Base-by-base conservation (phyloP, 2,329 filamentous ascomycete species). In the Sporothrix variecibatus region DNA sequence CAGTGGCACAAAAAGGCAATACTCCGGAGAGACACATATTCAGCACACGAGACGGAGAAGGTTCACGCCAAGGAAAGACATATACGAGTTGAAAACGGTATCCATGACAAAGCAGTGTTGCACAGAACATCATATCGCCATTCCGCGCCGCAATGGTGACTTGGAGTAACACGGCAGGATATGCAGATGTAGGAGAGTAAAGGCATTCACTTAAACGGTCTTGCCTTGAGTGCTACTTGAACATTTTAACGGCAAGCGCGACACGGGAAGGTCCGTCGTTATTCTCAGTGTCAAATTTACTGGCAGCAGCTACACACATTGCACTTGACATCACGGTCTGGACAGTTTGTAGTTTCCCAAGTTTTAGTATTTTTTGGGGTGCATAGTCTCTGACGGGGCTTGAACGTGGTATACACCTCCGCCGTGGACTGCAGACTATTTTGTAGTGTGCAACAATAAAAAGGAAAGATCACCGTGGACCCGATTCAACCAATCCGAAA, bases 291-390 rank as follows among this genome's bases (percentile, higher is more conserved):
- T 43, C 5, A 11, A 43, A 6, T 2, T 43, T 12, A 43, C 5
- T 8, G 2, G 40, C 9, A 53, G 51, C 51, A 26, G 5, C 12
- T 64, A n/a, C 34, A 31, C 40, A 26, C 17, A 38, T 53, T 17
- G 26, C 43, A 31, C 7, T 62, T 71, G 34, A 26, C 53, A 56
- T 49, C 38, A 56, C 26, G 40, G 15, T 6, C 43, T 20, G 28
- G 1, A 40, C 34, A 49, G 23, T 49, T 20, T 31, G 23, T 67
- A 58, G 71, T 68, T 75, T 75, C 69, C 72, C 75, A 75, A 67
- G 62, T 75, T 76, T 75, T 76, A 62, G 58, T 74, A 75, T 74
- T 76, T 75, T 75, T 72, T 43, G 67, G 65, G 67, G 43, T 34
- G 53, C 46, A 43, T 69, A 49, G 31, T 72, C 46, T 23, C 20